Evolutionary conservation across 345 rosid species (phyloP).

Genomic region (Pugionium cornutum): DNA sequence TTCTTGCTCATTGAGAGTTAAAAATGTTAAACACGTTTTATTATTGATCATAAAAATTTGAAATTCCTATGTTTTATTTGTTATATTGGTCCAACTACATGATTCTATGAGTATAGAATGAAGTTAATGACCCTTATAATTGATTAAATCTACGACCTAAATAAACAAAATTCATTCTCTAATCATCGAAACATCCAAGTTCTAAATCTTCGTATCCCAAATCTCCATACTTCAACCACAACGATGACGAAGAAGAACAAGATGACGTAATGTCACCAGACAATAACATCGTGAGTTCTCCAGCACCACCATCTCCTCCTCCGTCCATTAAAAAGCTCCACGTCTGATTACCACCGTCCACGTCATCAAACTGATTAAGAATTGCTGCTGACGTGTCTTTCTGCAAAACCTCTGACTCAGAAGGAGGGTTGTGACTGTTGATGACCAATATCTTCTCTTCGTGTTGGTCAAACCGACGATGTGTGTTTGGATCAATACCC

Average conservation of each 20-base stretch:
- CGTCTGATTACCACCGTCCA: conserved; percentile 41
- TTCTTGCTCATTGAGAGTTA: neutral
- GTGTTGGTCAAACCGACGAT: conserved; percentile 33
- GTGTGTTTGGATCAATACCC: conserved; percentile 80
- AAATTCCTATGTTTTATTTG: neutral
- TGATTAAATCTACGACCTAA: neutral
- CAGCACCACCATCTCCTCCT: conserved; percentile 18
- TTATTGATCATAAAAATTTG: conserved; percentile 3
- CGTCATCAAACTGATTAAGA: conserved; percentile 19
- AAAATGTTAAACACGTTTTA: conserved; percentile 5
- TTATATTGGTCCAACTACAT: conserved; percentile 12
- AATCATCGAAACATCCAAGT: conserved; percentile 46
- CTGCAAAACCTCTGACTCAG: neutral
- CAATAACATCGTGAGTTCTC: conserved; percentile 47
- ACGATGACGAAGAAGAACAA: conserved; percentile 40
- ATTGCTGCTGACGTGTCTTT: conserved; percentile 19
- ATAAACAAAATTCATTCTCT: conserved; percentile 3
- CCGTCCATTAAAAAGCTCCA: conserved; percentile 50
- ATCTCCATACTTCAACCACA: conserved; percentile 50
- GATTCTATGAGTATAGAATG: neutral
- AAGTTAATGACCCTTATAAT: conserved; percentile 19
- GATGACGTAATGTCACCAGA: conserved; percentile 38
- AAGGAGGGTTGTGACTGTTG: neutral
- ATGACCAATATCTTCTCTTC: conserved; percentile 10
- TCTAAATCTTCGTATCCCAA: conserved; percentile 48